phyloP scores from a whole-genome alignment of 345 rosid species.

The Iberis pinnata region DNA sequence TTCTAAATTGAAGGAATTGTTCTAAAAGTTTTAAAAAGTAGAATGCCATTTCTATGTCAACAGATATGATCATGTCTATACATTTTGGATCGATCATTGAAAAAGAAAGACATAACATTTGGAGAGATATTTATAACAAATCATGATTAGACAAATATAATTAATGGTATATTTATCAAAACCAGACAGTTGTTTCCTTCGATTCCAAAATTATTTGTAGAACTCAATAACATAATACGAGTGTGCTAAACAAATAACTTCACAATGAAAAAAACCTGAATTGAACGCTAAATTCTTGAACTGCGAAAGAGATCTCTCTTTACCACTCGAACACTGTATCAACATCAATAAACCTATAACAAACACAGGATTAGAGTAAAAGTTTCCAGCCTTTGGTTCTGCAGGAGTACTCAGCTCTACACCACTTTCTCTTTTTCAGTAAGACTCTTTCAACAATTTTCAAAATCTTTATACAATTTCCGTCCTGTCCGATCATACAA shows the following conservation, averaged over 20 bases:
- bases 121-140: no score
- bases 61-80: no score
- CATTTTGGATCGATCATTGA: no score
- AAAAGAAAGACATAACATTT: no score
- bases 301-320: constrained; percentile 39
- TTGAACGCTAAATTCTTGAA: constrained; percentile 31
- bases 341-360: constrained; percentile 38
- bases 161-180: no score
- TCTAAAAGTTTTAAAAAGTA: no score
- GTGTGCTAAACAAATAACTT: background rate
- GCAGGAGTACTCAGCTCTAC: constrained; percentile 32
- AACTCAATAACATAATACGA: constrained; percentile 21
- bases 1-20: constrained; percentile 5
- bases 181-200: no score
- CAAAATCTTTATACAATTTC: constrained; percentile 37
- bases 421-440: constrained; percentile 35
- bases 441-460: constrained; percentile 40
- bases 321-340: constrained; percentile 32
- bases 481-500: no score
- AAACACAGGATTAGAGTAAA: constrained; percentile 25
- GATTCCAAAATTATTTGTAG: constrained; percentile 4
- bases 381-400: constrained; percentile 19
- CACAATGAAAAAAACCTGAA: constrained; percentile 32
- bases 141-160: no score
- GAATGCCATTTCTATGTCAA: no score